phyloP scores from a whole-genome alignment of 169 alveolate genomes.

The Cryptosporidium viatorum region DNA sequence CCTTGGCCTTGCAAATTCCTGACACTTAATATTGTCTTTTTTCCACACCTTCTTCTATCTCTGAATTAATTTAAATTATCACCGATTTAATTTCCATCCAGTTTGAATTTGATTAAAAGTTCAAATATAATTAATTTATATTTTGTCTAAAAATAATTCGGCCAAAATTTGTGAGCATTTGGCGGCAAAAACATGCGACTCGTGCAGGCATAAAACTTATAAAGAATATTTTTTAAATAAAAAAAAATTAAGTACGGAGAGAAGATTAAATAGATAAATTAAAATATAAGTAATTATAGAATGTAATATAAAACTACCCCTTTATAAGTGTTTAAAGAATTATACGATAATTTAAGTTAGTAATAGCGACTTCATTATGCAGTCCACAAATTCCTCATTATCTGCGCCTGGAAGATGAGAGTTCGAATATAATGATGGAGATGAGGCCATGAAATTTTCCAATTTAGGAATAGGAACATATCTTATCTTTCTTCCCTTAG shows the following conservation, averaged over 20 bases:
- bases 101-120: neutral
- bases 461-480: slow-evolving; percentile 79
- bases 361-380: slow-evolving; percentile 44
- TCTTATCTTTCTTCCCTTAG: slow-evolving; percentile 81
- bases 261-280: neutral
- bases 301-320: neutral
- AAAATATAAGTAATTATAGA: neutral
- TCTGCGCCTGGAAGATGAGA: slow-evolving; percentile 47
- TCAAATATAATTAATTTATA: neutral
- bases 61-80: neutral
- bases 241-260: neutral
- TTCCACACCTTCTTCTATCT: neutral
- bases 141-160: neutral
- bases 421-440: neutral
- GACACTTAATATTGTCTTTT: neutral
- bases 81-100: neutral
- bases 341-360: neutral
- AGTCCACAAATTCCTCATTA: slow-evolving; percentile 57
- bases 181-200: slow-evolving; percentile 34
- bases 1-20: neutral
- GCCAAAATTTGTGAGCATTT: slow-evolving; percentile 18
- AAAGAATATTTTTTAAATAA: neutral
- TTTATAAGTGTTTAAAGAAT: neutral
- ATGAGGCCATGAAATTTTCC: slow-evolving; percentile 76
- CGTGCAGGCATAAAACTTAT: neutral